Evolutionary conservation across 805 yeast species (phyloP), one percentile per base, ranked within the genome.

Genomic region (Candida andamanensis): DNA sequence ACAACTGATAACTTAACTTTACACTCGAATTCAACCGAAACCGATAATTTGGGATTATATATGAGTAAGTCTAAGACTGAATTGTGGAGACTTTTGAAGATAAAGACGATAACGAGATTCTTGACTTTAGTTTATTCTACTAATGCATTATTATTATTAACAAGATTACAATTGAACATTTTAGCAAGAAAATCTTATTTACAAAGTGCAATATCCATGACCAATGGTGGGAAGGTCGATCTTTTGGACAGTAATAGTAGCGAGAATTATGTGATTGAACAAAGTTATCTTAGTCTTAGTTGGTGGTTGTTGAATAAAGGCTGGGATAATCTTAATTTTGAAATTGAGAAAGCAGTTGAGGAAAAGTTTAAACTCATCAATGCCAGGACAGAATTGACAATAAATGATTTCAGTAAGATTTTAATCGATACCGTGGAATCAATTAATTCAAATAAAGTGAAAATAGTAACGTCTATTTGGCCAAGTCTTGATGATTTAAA

Each of bases 261-360:
- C 15, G 59, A 57, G 22, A 72, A 73, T 43, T 76, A 80, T 49
- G 58, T 72, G 20, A 69, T 80, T 23, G 92, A 83, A 46, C 90
- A 92, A 47, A 81, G 86, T 30, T 90, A 83, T 52, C 65, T 90
- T 28, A 81, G 95, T 0, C 72, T 86, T 40, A 80, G 89, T 39
- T 90, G 97, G 96, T 90, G 96, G 96, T 56, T 90, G 28, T 64
- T 90, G 30, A 87, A 90, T 54, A 75, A 78, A 42, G 97, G 97
- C 0, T 86, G 92, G 87, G 46, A 67, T 15, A 60, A 67, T 20
- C 59, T 85, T 21, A 67, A 74, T 15, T 58, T 65, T 17, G 56
- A 68, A 14, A 74, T 85, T 17, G 75, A 76, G 46, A 50, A 55
- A 1, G 60, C 73, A 4, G 89, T 90, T 3, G 66, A 63, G 18